These are phyloP conservation scores for Dictyostelium firmibasis DNA, from an alignment of 78 protist species.

Conservation along the genomic window DNA sequence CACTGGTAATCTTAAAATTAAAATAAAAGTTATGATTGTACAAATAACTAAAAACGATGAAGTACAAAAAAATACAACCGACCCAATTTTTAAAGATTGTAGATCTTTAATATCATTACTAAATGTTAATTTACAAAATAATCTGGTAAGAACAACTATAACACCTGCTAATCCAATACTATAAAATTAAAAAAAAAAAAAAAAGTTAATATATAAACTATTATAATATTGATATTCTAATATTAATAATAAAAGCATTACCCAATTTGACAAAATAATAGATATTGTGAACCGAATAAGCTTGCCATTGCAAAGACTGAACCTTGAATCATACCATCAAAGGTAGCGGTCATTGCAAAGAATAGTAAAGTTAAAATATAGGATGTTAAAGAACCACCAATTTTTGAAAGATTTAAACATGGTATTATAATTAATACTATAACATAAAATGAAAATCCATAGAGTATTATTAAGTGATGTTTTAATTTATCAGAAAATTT, in stretches of 20 bases:
- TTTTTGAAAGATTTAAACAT: conserved; percentile 2
- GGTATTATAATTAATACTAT: conserved; percentile 35
- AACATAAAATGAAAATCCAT: conserved; percentile 23
- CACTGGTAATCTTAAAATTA: conserved; percentile 26
- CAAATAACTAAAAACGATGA: neutral
- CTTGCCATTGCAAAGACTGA: conserved; percentile 50
- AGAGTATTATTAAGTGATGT: conserved; percentile 1
- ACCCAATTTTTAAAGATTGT: neutral
- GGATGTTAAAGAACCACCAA: neutral
- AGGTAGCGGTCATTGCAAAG: neutral
- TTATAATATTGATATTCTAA: neutral
- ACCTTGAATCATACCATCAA: conserved; percentile 67
- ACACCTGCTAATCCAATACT: neutral
- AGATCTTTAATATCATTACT: neutral
- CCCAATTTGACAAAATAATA: conserved; percentile 53
- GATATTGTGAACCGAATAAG: conserved; percentile 47
- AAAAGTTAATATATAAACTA: too few relatives aligned
- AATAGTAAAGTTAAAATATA: conserved; percentile 27
- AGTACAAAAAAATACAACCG: neutral
- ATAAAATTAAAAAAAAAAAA: neutral
- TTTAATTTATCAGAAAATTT: conserved; percentile 9
- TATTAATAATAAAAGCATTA: neutral
- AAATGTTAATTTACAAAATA: neutral
- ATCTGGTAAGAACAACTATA: neutral
- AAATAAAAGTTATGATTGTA: neutral